Evolutionary conservation across 2,329 filamentous ascomycete genomes (phyloP), one percentile per base, ranked within the genome.

Genomic region (Colletotrichum noveboracense): DNA sequence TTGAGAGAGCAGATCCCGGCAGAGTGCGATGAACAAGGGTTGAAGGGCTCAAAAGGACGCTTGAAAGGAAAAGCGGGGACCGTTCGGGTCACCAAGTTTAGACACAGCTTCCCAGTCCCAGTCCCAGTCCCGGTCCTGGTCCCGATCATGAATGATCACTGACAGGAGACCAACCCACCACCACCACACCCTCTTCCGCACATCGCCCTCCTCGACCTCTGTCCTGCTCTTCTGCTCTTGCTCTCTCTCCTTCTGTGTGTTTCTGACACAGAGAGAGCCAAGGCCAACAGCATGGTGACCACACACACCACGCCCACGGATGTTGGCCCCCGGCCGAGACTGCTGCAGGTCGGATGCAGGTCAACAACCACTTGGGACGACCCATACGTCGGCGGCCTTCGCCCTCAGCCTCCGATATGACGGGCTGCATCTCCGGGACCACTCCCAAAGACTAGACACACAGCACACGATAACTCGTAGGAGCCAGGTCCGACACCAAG

Each of bases 1-100:
- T 26, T 18, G 55, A 58, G 30, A 65, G 26, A 60, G 43, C 43
- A 52, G 28, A 36, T 28, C 61, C 60, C 32, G 52, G 30, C 16
- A 56, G 32, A 52, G 43, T 21, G 24, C 56, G 36, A 67, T 32
- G 21, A 55, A 71, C 67, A 74, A 66, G 34, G 60, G 71, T 26
- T 24, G 43, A 52, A 52, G 43, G 43, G 43, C 28, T 74, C 43
- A 69, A 70, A 24, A 18, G 21, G 38, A 48, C 30, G 62, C 61
- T 62, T 75, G 68, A 75, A 72, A 72, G 72, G 36, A 72, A 75
- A 75, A 72, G 69, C 72, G 72, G 72, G 58, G 61, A 66, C 36
- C 6, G 32, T 66, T 66, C 70, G 38, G 48, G 66, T 66, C 61
- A 55, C 62, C 64, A 38, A 52, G 24, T 38, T 74, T 56, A 38